Evolutionary conservation across 257 asterid species (phyloP), one percentile per base, ranked within the genome.

Genomic region (Solanum etuberosum): DNA sequence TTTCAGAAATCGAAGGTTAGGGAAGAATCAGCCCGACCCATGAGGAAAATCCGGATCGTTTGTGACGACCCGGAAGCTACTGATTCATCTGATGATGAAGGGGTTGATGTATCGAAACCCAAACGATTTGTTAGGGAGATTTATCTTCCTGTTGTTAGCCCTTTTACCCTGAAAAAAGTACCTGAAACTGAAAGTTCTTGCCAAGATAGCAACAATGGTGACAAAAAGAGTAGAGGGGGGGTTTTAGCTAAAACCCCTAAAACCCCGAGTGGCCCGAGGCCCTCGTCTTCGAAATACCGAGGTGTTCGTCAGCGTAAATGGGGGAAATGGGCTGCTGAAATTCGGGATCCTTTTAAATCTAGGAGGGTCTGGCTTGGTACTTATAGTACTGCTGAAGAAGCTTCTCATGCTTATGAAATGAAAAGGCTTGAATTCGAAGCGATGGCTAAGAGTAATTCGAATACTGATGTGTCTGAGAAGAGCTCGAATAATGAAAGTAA

Each of bases 31-130:
- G 3, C 85, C 20, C 76, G 70, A 77, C 89, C 91, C 67, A 86
- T 90, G 93, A 88, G 92, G 70, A 94, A 86, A 82, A 89, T 96
- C 68, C 90, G 96, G 67, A 91, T 96, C 4, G 88, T 94, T 54
- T 95, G 92, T 82, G 27, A 88, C 7, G 99, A 96, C 85, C 99
- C 99, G 21, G 93, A 95, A 89, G 99, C 98, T 20, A 96, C 99
- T 12, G 99, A 97, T 86, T 93, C 97, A 1, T 95, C 99, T 0
- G 97, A 92, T 76, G 99, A 97, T 54, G 98, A 94, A 65, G 87
- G 86, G 11, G 63, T 73, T 20, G 9, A n/a, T 23, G 48, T 82
- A 91, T 25, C 83, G 89, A 92, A 87, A 83, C 89, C 88, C 4
- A 95, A 93, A 81, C 92, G 93, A 23, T 42, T 94, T 21, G 88